Percentiles rank a stretch among this genome's conserved stretches.
Conservation (phyloP, 805 yeast genomes). For the Lachancea kluyveri region DNA sequence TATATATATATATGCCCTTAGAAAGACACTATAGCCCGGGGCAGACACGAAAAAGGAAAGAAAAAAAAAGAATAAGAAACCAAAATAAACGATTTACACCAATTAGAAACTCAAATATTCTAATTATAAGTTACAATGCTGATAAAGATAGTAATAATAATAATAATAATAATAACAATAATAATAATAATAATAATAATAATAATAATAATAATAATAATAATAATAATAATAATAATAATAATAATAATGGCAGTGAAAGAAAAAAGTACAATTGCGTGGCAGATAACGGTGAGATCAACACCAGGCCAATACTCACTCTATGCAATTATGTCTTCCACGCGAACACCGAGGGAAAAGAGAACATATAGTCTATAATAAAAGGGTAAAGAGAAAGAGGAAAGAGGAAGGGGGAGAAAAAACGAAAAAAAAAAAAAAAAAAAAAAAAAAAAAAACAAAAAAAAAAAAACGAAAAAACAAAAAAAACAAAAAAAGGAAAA, state of each 20-base stretch:
- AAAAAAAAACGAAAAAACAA: neutral
- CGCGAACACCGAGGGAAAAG: too few species aligned
- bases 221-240: neutral
- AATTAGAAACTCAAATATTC: too few species aligned
- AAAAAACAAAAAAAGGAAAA: conserved; percentile 2
- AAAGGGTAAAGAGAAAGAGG: neutral
- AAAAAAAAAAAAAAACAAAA: conserved; percentile 2
- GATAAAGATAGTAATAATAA: too few species aligned
- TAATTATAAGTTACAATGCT: too few species aligned
- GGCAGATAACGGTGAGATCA: neutral
- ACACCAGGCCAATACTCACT: neutral
- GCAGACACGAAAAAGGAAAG: too few species aligned
- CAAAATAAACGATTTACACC: too few species aligned
- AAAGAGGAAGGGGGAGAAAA: conserved; percentile 1
- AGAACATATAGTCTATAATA: neutral
- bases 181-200: neutral
- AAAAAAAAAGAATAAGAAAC: too few species aligned
- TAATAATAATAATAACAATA: neutral
- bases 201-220: neutral
- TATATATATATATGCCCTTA: too few species aligned
- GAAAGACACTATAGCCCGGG: too few species aligned
- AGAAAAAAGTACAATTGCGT: neutral
- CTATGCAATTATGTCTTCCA: too few species aligned
- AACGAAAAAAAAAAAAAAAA: conserved; percentile 4
- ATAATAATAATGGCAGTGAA: conserved; percentile 1